A percentile compares a stretch with the other conserved stretches of the same genome.
These are phyloP conservation scores for Exserohilum rostratum DNA, from an alignment of 2,329 filamentous ascomycete genomes.

Conservation along the genomic window DNA sequence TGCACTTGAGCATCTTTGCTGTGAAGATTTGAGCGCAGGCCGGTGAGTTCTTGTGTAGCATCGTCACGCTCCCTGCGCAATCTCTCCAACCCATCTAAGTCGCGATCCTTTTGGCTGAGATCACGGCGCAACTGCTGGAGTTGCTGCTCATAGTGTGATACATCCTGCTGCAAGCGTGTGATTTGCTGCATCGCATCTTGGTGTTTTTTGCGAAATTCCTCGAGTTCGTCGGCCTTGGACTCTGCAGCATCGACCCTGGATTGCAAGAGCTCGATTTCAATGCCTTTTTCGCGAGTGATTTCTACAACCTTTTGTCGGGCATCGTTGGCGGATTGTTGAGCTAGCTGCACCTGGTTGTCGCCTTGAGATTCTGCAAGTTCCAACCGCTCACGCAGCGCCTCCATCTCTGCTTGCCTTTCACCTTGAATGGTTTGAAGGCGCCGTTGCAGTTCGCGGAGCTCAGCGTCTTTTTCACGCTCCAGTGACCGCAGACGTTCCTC, in stretches of 20 bases:
- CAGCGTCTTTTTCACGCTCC: constrained; percentile 46
- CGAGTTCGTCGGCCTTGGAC: constrained; percentile 43
- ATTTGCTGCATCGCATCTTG: constrained; percentile 44
- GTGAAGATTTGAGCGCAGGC: constrained; percentile 37
- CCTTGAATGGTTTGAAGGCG: constrained; percentile 37
- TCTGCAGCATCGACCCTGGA: constrained; percentile 45
- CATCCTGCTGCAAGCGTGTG: constrained; percentile 38
- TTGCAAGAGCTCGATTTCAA: constrained; percentile 47
- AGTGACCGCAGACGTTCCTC: constrained; percentile 41
- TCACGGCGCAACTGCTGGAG: constrained; percentile 40
- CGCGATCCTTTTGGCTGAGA: constrained; percentile 38
- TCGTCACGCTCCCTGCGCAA: constrained; percentile 42
- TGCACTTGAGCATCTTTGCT: constrained; percentile 40
- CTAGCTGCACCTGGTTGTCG: constrained; percentile 49
- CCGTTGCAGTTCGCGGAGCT: constrained; percentile 45
- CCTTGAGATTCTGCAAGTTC: constrained; percentile 49
- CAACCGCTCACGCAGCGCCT: constrained; percentile 49
- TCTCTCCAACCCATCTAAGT: constrained; percentile 35
- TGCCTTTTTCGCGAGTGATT: constrained; percentile 46
- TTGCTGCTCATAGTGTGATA: constrained; percentile 39
- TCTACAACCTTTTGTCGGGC: constrained; percentile 47
- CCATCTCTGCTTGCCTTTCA: constrained; percentile 50
- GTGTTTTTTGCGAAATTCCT: constrained; percentile 44
- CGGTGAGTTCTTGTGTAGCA: constrained; percentile 40
- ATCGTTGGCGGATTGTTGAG: constrained; percentile 49